Evolutionary conservation across 768 basidiomycete species (phyloP).

Genomic region (Favolaschia claudopus): DNA sequence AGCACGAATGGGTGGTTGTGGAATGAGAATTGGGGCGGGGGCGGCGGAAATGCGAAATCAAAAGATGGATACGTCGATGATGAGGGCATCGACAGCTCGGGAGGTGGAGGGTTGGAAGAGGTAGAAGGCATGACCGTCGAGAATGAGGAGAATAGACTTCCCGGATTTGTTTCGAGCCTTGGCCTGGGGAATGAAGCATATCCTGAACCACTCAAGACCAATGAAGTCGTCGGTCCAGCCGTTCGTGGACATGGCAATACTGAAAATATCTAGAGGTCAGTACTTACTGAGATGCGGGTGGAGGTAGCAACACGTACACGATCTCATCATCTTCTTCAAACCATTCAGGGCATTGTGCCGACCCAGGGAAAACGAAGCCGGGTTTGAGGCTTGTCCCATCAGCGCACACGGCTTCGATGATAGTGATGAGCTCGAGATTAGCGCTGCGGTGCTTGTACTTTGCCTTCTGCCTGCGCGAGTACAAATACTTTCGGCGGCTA

Average conservation of each 20-base stretch:
- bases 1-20: too few species aligned
- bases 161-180: slow-evolving; percentile 29
- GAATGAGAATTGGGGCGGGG: too few species aligned
- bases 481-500: too few species aligned
- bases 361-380: slow-evolving; percentile 35
- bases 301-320: slow-evolving; percentile 9
- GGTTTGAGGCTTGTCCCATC: slow-evolving; percentile 36
- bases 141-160: slow-evolving; percentile 46
- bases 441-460: too few species aligned
- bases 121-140: slow-evolving; percentile 55
- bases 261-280: slow-evolving; percentile 28
- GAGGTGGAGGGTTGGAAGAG: too few species aligned
- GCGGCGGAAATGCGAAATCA: too few species aligned
- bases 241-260: slow-evolving; percentile 41
- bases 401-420: slow-evolving; percentile 39
- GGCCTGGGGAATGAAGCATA: slow-evolving; percentile 45
- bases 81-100: too few species aligned
- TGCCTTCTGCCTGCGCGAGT: too few species aligned
- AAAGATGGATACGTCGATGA: too few species aligned
- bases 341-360: slow-evolving; percentile 28
- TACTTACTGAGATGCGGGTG: not conserved
- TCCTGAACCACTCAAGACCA: slow-evolving; percentile 44
- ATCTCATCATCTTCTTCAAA: too few species aligned
- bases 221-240: slow-evolving; percentile 51
- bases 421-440: too few species aligned